Evolutionary conservation across 148 eudicot species (phyloP), one percentile per base, ranked within the genome.

Genomic region (Fagopyrum tataricum): DNA sequence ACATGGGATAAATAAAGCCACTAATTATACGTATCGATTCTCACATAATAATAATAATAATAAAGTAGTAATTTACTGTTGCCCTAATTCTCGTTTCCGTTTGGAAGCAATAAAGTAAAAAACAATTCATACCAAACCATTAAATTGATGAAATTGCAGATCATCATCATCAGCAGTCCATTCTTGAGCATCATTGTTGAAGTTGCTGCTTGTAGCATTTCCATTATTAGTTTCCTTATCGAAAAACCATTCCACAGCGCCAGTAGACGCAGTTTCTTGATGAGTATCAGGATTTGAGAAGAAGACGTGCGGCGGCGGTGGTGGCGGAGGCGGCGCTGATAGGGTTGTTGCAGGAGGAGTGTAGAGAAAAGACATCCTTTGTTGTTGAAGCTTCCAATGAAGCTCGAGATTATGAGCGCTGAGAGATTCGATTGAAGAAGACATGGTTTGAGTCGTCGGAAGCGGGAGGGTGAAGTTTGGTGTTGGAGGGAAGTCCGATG

Each of bases 301-400:
- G 78, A 73, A 72, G 68, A 86, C 82, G 40, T 89, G 80, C 49
- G 82, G 86, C 55, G 81, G 82, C 67, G 10, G 70, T 67, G 55
- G 18, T 2, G 53, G 55, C 5, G 55, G n/a, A n/a, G n/a, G 53
- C 23, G 59, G 83, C 85, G 23, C 86, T 85, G 37, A 31, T 31
- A 31, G 37, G 37, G 37, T 31, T 31, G 37, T 31, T 31, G 37
- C 37, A 3, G 37, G 37, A 31, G 37, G 37, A 31, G 37, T 31
- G 37, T 81, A 86, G 21, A 85, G 79, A 90, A 78, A 79, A 1
- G 85, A 88, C 26, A 86, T 47, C 75, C 87, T 83, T 66, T 89
- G 90, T 40, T 89, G 90, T 74, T 89, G 93, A n/a, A 83, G 46
- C 72, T 86, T 89, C 90, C 87, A 89, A 78, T 89, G 90, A 53